Percentiles rank a stretch among this genome's conserved stretches.
Evolutionary conservation across 78 protist genomes (phyloP).

Genomic region (Emiliania huxleyi): DNA sequence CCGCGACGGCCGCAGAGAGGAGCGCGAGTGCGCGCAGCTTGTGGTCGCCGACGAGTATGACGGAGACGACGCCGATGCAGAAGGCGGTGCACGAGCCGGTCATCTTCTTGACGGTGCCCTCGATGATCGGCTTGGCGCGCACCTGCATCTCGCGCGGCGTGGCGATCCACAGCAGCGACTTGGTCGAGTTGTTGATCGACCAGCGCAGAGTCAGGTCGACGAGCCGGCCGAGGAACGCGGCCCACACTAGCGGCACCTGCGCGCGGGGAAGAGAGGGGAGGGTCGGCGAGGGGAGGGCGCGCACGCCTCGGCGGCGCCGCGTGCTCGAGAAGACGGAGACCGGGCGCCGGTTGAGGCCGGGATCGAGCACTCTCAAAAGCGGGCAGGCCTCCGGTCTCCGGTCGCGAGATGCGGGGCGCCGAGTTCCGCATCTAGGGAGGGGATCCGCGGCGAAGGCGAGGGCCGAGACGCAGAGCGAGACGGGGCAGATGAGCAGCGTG

Average conservation of each 20-base stretch:
- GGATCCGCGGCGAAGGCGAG: background rate
- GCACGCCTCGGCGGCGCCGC: too few species aligned
- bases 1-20: background rate
- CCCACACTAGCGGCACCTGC: too few species aligned
- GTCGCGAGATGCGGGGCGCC: too few species aligned
- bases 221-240: background rate
- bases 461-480: background rate
- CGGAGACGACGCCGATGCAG: background rate
- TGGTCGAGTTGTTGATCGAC: background rate
- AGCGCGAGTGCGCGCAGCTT: background rate
- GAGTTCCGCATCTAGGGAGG: too few species aligned
- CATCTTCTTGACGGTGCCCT: conserved; percentile 7
- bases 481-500: conserved; percentile 1
- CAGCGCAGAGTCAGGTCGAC: background rate
- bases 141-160: background rate
- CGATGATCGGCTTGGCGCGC: background rate
- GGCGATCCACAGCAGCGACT: background rate
- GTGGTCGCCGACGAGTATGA: background rate
- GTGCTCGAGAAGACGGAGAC: too few species aligned
- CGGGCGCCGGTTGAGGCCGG: too few species aligned
- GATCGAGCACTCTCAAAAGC: too few species aligned
- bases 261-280: too few species aligned
- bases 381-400: too few species aligned
- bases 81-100: background rate
- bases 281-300: too few species aligned